These are phyloP conservation scores for Boletus rufocinnamomeus DNA, from an alignment of 768 basidiomycete genomes.

Conservation along the genomic window DNA sequence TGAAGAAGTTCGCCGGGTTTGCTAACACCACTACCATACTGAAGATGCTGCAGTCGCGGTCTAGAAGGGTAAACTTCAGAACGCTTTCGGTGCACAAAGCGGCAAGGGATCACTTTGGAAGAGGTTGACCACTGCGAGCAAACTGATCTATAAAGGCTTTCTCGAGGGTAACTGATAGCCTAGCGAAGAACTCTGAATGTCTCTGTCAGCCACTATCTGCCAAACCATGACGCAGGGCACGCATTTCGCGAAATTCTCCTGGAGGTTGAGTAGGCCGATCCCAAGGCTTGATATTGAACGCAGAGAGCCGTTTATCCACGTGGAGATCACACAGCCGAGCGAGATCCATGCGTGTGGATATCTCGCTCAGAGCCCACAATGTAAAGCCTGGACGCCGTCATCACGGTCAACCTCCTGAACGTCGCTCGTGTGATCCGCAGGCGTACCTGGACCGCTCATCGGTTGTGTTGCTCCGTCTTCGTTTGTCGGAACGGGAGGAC, in stretches of 20 bases:
- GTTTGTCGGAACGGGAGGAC: slow-evolving; percentile 25
- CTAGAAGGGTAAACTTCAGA: slow-evolving; percentile 14
- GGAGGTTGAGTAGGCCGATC: slow-evolving; percentile 38
- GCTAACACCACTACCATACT: slow-evolving; percentile 46
- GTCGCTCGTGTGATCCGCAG: slow-evolving; percentile 20
- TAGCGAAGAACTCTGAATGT: slow-evolving; percentile 50
- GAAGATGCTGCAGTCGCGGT: slow-evolving; percentile 56
- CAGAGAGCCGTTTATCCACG: slow-evolving; percentile 50
- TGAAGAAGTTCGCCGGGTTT: slow-evolving; percentile 34
- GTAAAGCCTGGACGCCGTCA: slow-evolving; percentile 39
- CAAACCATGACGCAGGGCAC: slow-evolving; percentile 1
- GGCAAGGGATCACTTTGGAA: slow-evolving; percentile 32
- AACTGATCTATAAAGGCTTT: slow-evolving; percentile 41
- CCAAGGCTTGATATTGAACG: slow-evolving; percentile 46
- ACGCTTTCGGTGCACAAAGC: background rate
- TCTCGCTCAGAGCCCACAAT: slow-evolving; percentile 61
- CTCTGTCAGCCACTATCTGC: slow-evolving; percentile 29
- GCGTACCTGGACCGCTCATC: slow-evolving; percentile 38
- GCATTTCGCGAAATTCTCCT: slow-evolving; percentile 46
- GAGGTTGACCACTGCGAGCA: slow-evolving; percentile 33
- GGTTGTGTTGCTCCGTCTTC: slow-evolving; percentile 30
- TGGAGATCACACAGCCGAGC: slow-evolving; percentile 58
- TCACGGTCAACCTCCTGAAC: background rate
- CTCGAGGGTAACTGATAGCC: slow-evolving; percentile 48
- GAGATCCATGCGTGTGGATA: slow-evolving; percentile 70